phyloP scores from a whole-genome alignment of 768 basidiomycete genomes.

The Calocera cornea region DNA sequence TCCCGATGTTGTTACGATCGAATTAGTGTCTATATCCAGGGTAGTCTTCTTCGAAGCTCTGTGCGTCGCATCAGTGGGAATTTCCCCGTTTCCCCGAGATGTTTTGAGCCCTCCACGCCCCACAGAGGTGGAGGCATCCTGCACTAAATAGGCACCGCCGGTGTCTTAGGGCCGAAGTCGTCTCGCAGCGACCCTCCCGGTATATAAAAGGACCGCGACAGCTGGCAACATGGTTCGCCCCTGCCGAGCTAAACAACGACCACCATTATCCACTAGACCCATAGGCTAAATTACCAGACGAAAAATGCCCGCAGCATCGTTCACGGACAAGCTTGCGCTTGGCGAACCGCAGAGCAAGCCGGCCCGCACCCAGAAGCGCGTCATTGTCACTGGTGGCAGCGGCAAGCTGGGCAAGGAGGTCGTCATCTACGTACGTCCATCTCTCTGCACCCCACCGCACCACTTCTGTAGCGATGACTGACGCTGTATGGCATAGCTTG shows the following conservation, averaged over 20 bases:
- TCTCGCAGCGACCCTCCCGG: neutral
- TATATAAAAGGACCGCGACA: neutral
- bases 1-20: no score
- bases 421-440: constrained; percentile 1
- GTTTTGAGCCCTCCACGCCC: neutral
- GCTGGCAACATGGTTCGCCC: constrained; percentile 2
- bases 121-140: neutral
- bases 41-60: no score
- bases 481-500: neutral
- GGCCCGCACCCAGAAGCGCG: neutral
- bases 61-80: neutral
- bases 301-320: neutral
- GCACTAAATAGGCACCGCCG: neutral
- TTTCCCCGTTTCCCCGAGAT: neutral
- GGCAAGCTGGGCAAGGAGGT: constrained; percentile 5
- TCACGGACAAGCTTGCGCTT: neutral
- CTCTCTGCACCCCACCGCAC: neutral
- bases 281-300: neutral
- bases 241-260: neutral
- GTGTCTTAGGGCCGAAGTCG: neutral
- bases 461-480: neutral
- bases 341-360: neutral
- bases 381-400: neutral
- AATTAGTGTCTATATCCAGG: no score
- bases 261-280: neutral